phyloP scores from a whole-genome alignment of 1,139 yeast species.

The Kluyveromyces sp. region DNA sequence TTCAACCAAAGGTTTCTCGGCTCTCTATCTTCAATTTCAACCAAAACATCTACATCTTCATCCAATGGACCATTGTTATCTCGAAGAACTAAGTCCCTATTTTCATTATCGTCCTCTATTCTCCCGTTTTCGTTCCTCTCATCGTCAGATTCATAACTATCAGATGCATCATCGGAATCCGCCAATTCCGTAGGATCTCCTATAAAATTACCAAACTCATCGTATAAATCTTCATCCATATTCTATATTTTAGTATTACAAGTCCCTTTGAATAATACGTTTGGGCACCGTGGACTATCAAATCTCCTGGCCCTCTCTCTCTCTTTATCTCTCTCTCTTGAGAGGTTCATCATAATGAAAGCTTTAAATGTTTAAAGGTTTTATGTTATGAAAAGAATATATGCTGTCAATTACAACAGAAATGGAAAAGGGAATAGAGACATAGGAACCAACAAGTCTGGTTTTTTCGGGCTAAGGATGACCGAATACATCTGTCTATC shows the following conservation, averaged over 20 bases:
- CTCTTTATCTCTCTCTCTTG: too few species aligned
- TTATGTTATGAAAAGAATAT: too few species aligned
- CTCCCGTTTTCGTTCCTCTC: conserved; percentile 17
- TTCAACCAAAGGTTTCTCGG: conserved; percentile 43
- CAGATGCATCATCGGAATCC: conserved; percentile 27
- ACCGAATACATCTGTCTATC: conserved; percentile 20
- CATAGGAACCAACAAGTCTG: too few species aligned
- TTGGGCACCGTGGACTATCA: too few species aligned
- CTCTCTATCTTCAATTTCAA: conserved; percentile 50
- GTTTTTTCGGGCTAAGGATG: conserved; percentile 7
- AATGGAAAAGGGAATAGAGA: too few species aligned
- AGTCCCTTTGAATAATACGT: too few species aligned
- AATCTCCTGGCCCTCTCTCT: too few species aligned
- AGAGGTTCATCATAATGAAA: too few species aligned
- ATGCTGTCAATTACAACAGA: too few species aligned
- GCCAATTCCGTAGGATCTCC: conserved; percentile 43
- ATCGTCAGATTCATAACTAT: conserved; percentile 9
- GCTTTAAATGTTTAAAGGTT: too few species aligned
- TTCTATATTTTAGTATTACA: too few species aligned
- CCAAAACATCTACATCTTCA: conserved; percentile 55
- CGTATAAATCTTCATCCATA: conserved; percentile 52
- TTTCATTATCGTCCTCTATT: conserved; percentile 9
- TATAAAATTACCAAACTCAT: conserved; percentile 76
- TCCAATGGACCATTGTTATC: conserved; percentile 35
- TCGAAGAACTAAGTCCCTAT: not conserved